Conservation (phyloP, 257 asterid genomes). For the Dorcoceras hygrometricum region DNA sequence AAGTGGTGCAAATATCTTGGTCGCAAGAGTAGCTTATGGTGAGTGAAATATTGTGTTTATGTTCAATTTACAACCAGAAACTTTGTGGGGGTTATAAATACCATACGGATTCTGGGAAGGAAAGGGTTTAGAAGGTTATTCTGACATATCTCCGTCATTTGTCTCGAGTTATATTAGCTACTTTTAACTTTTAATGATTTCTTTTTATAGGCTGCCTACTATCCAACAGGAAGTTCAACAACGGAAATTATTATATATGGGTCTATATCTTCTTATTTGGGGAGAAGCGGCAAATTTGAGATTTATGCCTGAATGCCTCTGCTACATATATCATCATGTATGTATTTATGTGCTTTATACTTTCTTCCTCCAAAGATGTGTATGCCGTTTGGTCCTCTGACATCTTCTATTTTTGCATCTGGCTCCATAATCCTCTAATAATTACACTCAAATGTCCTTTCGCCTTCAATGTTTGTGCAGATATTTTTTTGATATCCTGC, state of each 20-base stretch:
- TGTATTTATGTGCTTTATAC: conserved; percentile 21
- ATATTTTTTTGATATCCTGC: no score
- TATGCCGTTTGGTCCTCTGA: background rate
- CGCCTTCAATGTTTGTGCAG: no score
- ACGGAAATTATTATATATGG: conserved; percentile 85
- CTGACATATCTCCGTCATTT: conserved; percentile 1
- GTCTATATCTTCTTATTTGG: conserved; percentile 97
- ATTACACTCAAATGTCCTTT: background rate
- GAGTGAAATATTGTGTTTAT: conserved; percentile 26
- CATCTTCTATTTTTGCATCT: conserved; percentile 4
- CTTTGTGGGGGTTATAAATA: background rate
- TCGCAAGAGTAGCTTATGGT: conserved; percentile 98
- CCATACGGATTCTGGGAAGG: conserved; percentile 11
- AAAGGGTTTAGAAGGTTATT: conserved; percentile 7
- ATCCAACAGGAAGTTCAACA: conserved; percentile 99
- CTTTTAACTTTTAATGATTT: conserved; percentile 24
- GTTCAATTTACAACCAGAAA: conserved; percentile 9
- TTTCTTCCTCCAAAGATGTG: background rate
- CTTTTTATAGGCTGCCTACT: conserved; percentile 77
- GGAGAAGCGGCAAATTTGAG: conserved; percentile 99
- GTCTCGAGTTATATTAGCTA: conserved; percentile 2
- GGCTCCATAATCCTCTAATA: conserved; percentile 2
- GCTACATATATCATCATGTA: conserved; percentile 97
- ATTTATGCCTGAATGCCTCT: conserved; percentile 98
- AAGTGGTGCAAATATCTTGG: conserved; percentile 97